Percentiles rank a stretch among this genome's conserved stretches.
phyloP scores from a whole-genome alignment of 208 protist genomes.

The Crithidia thermophila region DNA sequence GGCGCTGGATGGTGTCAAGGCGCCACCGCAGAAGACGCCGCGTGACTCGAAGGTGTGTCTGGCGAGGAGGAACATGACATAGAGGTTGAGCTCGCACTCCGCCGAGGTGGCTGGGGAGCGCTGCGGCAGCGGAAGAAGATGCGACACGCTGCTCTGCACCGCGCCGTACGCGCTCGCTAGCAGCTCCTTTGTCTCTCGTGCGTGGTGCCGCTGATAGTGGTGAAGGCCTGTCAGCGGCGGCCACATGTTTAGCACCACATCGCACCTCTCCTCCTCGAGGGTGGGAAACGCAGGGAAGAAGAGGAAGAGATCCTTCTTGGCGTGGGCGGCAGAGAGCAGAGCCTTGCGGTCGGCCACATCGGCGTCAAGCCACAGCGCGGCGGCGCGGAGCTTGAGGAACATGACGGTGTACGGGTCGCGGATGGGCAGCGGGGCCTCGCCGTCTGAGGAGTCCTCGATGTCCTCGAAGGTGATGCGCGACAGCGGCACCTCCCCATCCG shows the following conservation, averaged over 20 bases:
- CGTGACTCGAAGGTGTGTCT: constrained; percentile 7
- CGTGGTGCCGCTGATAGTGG: not conserved
- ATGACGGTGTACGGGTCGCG: constrained; percentile 29
- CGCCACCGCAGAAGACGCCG: not conserved
- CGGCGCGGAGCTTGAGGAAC: constrained; percentile 29
- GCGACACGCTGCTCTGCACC: constrained; percentile 13
- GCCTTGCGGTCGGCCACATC: not conserved
- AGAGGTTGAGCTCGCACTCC: constrained; percentile 33
- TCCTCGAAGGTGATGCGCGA: constrained; percentile 25
- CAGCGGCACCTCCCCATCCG: constrained; percentile 18
- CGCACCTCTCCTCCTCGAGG: constrained; percentile 15
- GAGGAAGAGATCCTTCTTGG: constrained; percentile 14
- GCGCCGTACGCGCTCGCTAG: constrained; percentile 11
- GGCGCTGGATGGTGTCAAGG: too few relatives aligned
- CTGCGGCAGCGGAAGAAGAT: constrained; percentile 12
- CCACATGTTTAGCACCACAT: constrained; percentile 21
- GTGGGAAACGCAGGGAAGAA: constrained; percentile 26
- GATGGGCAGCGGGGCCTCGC: constrained; percentile 28
- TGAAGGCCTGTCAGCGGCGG: constrained; percentile 12
- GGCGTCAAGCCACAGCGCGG: constrained; percentile 21
- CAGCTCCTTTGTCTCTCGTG: not conserved
- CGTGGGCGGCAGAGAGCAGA: constrained; percentile 1
- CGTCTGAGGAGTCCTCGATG: constrained; percentile 4
- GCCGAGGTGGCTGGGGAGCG: constrained; percentile 23
- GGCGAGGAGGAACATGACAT: constrained; percentile 22